A percentile compares a stretch with the other conserved stretches of the same genome.
Conservation (phyloP, 371 early-diverging fungal genomes). For the Apophysomyces trapeziformis region DNA sequence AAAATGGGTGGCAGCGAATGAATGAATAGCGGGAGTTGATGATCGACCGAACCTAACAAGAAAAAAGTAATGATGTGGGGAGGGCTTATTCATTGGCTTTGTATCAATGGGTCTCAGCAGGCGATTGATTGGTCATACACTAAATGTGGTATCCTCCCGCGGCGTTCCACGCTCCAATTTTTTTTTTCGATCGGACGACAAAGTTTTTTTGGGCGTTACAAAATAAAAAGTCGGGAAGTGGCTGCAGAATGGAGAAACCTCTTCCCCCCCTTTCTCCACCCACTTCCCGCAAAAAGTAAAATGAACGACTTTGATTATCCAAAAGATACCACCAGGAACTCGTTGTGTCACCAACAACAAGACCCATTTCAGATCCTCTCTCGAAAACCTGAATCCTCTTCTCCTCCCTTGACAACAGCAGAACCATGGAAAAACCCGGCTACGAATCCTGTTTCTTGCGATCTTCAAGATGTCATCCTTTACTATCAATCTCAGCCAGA, state of each 20-base stretch:
- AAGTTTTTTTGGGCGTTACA: constrained; percentile 2
- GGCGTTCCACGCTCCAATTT: not conserved
- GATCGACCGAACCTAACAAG: not conserved
- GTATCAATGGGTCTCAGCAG: not conserved
- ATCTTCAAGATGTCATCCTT: constrained; percentile 58
- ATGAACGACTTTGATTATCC: constrained; percentile 12
- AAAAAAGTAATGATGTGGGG: not conserved
- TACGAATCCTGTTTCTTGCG: constrained; percentile 31
- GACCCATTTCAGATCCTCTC: constrained; percentile 9
- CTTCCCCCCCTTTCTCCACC: constrained; percentile 4
- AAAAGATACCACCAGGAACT: constrained; percentile 4
- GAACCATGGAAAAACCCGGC: constrained; percentile 6
- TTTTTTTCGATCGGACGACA: constrained; percentile 2
- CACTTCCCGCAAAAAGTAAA: not conserved
- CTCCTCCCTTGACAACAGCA: not conserved
- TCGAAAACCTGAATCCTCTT: constrained; percentile 2
- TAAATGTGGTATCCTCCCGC: constrained; percentile 5
- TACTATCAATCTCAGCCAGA: constrained; percentile 66
- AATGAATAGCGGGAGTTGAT: not conserved
- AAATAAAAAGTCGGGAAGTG: constrained; percentile 9
- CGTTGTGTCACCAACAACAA: constrained; percentile 12
- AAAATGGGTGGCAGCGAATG: not conserved
- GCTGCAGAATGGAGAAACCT: constrained; percentile 11
- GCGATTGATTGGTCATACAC: not conserved
- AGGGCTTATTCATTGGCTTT: constrained; percentile 4